Evolutionary conservation across 352 stramenopile species (phyloP), one percentile per base, ranked within the genome.

Genomic region (Globisporangium cystogenes): DNA sequence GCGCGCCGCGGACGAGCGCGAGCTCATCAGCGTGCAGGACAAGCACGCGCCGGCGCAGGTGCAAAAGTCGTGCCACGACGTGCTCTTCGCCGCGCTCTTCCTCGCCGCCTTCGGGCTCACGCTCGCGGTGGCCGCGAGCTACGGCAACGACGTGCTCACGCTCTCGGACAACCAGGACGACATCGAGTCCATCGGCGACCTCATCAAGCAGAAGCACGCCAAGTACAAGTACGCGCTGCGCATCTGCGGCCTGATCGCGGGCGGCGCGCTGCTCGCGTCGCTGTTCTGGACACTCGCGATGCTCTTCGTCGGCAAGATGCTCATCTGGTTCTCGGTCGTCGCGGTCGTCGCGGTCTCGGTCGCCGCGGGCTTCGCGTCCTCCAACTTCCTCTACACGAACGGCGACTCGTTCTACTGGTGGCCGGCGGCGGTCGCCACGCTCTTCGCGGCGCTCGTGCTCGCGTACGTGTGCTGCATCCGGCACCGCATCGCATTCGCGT

Each of bases 401-500:
- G 62, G 62, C 12, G 65, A 77, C 46, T 51, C 48, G 5, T 41
- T 70, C 23, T 83, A 80, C 59, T 84, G 70, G 70, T 84, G 73
- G 70, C 73, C 73, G 0, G 60, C 72, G 12, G 62, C 66, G 3
- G 64, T 76, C 21, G 65, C 56, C 36, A 65, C 65, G 35, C 56
- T 79, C 39, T 74, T 84, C 15, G 60, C 68, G 0, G 43, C 57
- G 42, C 68, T 84, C 45, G 72, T 84, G 41, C 51, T 78, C 31
- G 31, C 78, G 15, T 84, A 84, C 50, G 71, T 77, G 39, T 78
- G 70, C 51, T 84, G 74, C 61, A 82, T 84, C 45, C 70, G 74
- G 26, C 37, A 52, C n/a, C 60, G 70, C 53, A 75, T 76, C 56
- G 59, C 69, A 12, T 96, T 96, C 70, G 87, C 87, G 14, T 76